Evolutionary conservation across 345 rosid genomes (phyloP), one percentile per base, ranked within the genome.

Genomic region (Zanthoxylum bungeanum): DNA sequence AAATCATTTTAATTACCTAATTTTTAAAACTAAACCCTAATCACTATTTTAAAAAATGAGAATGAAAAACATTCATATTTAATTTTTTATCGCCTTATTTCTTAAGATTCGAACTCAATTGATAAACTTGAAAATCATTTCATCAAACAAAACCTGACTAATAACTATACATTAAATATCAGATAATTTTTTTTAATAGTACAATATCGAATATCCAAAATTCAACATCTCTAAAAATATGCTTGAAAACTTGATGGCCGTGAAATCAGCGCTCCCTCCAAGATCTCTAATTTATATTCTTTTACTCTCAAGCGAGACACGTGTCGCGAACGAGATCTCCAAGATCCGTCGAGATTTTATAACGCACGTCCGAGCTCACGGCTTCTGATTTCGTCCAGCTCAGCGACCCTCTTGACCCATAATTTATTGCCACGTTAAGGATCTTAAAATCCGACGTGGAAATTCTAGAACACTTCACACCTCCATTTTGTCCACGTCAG

Each of bases 401-500:
- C 85, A 80, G 80, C 80, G 47, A 65, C 5, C 39, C 64, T 4
- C 12, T 1, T 1, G 53, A 17, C 79, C 69, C 75, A 46, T 6
- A 44, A 19, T 14, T 10, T 33, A 5, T 28, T 3, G 52, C 77
- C 77, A 81, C 64, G 79, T 80, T 78, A 64, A 77, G 51, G 71
- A 79, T 85, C 72, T 14, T 49, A 2, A n/a, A 46, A 36, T 77
- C 73, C 64, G 47, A 82, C 83, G 73, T 85, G 88, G 80, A 44
- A 59, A 9, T 49, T 70, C 56, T 11, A 19, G 21, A 76, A 74
- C 77, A 16, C 51, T 68, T 61, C 22, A 40, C 59, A 22, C 83
- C 86, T 62, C 82, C 80, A 55, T 77, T 84, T 77, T 44, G 0
- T 81, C 93, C 93, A 84, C 70, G 85, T 86, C 87, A 79, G 53